A percentile compares a stretch with the other conserved stretches of the same genome.
These are phyloP conservation scores for Hibiscus syriacus DNA, from an alignment of 345 rosid species.

Conservation along the genomic window DNA sequence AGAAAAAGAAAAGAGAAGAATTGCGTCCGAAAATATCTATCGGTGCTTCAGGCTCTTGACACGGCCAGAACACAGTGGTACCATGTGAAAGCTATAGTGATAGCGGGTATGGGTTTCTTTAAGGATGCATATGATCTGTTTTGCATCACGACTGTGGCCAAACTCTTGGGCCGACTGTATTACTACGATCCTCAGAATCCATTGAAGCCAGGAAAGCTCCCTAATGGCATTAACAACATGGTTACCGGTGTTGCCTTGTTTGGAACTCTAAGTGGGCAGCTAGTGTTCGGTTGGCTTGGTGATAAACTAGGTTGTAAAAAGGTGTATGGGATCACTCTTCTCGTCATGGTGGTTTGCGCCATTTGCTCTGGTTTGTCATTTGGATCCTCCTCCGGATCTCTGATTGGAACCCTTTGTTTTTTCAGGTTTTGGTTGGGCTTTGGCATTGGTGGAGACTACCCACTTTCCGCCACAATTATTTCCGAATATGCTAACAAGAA, in stretches of 20 bases:
- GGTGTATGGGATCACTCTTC: slow-evolving; percentile 48
- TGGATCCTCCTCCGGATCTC: slow-evolving; percentile 29
- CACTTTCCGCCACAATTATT: slow-evolving; percentile 74
- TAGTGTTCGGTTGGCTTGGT: slow-evolving; percentile 61
- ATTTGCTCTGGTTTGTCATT: slow-evolving; percentile 54
- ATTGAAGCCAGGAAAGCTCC: slow-evolving; percentile 33
- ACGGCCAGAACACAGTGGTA: slow-evolving; percentile 50
- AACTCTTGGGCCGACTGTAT: slow-evolving; percentile 65
- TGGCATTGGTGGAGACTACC: slow-evolving; percentile 87
- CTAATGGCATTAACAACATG: slow-evolving; percentile 28
- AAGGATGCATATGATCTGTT: slow-evolving; percentile 79
- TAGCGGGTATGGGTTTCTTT: slow-evolving; percentile 79
- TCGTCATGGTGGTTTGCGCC: slow-evolving; percentile 52
- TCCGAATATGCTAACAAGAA: slow-evolving; percentile 55
- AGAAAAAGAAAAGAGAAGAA: not conserved
- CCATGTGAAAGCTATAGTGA: slow-evolving; percentile 54
- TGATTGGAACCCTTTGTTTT: slow-evolving; percentile 53
- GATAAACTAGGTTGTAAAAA: slow-evolving; percentile 62
- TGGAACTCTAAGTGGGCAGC: slow-evolving; percentile 51
- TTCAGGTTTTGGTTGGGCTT: slow-evolving; percentile 77
- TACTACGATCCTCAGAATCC: slow-evolving; percentile 37
- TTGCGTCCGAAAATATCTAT: slow-evolving; percentile 15
- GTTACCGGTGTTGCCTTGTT: slow-evolving; percentile 52
- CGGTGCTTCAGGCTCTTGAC: slow-evolving; percentile 58
- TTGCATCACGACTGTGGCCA: slow-evolving; percentile 49